Evolutionary conservation across 2,329 filamentous ascomycete species (phyloP).

Genomic region (Colletotrichum ledebouriae): DNA sequence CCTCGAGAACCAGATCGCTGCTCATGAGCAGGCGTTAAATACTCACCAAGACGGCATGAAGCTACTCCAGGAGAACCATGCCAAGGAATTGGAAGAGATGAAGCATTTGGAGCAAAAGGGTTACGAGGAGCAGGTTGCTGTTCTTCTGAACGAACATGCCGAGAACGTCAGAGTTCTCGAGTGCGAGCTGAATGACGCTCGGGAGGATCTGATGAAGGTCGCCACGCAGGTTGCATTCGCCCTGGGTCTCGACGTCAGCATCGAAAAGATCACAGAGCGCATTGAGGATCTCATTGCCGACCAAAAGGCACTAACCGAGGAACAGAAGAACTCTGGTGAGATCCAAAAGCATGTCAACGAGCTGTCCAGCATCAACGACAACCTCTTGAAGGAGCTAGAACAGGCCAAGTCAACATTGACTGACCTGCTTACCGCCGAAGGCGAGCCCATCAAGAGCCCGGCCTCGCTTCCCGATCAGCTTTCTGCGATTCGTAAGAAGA

Average conservation of each 20-base stretch:
- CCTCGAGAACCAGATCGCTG: conserved; percentile 70
- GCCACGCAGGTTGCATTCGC: conserved; percentile 73
- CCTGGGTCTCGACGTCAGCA: conserved; percentile 72
- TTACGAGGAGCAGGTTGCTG: conserved; percentile 69
- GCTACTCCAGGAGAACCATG: conserved; percentile 63
- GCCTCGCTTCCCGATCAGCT: conserved; percentile 68
- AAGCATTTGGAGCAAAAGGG: conserved; percentile 65
- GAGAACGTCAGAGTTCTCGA: conserved; percentile 69
- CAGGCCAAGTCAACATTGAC: conserved; percentile 67
- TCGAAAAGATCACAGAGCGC: conserved; percentile 75
- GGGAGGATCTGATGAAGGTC: conserved; percentile 74
- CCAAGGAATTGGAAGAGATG: conserved; percentile 63
- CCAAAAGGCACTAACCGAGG: conserved; percentile 70
- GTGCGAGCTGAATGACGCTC: conserved; percentile 73
- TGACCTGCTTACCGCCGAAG: conserved; percentile 66
- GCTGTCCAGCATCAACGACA: conserved; percentile 70
- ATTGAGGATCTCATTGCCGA: conserved; percentile 69
- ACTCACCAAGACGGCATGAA: conserved; percentile 65
- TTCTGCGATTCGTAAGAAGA: conserved; percentile 74
- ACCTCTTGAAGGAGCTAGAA: conserved; percentile 73
- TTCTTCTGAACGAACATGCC: conserved; percentile 72
- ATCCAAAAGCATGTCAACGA: conserved; percentile 69
- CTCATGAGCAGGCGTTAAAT: conserved; percentile 71
- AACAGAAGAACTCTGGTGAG: conserved; percentile 70
- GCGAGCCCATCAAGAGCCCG: conserved; percentile 58